Percentiles rank a stretch among this genome's conserved stretches.
These are phyloP conservation scores for Chytriomyces hyalinus DNA, from an alignment of 192 early-diverging fungal species.

Conservation along the genomic window DNA sequence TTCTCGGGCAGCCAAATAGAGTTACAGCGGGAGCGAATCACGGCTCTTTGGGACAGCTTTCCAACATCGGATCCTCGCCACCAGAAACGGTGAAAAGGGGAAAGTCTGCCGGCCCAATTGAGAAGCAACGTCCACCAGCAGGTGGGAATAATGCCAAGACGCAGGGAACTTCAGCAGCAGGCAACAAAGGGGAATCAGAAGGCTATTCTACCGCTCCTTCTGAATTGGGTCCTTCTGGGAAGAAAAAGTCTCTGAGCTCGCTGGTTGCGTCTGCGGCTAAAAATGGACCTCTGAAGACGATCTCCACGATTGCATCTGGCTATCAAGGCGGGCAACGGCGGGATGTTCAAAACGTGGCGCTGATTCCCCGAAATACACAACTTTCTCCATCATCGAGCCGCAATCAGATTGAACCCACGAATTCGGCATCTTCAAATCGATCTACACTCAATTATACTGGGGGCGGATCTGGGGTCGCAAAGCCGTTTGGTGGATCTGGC, in stretches of 20 bases:
- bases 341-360: too few relatives aligned
- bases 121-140: neutral
- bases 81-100: slow-evolving; percentile 16
- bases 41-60: slow-evolving; percentile 7
- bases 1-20: neutral
- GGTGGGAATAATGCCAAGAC: neutral
- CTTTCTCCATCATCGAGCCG: too few relatives aligned
- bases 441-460: too few relatives aligned
- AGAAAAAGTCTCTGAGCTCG: slow-evolving; percentile 18
- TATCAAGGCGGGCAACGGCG: too few relatives aligned
- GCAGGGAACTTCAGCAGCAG: neutral
- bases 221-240: slow-evolving; percentile 8
- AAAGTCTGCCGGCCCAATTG: slow-evolving; percentile 19
- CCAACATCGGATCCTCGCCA: neutral
- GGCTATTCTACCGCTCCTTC: neutral
- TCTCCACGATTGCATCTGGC: too few relatives aligned
- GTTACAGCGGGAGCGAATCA: slow-evolving; percentile 6
- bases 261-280: neutral
- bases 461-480: too few relatives aligned
- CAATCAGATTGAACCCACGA: too few relatives aligned
- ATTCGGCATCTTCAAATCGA: too few relatives aligned
- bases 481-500: too few relatives aligned
- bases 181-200: neutral
- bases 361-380: too few relatives aligned
- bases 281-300: too few relatives aligned